Evolutionary conservation across 2,329 filamentous ascomycete species (phyloP).

Genomic region (Leptoxyphium fumago): DNA sequence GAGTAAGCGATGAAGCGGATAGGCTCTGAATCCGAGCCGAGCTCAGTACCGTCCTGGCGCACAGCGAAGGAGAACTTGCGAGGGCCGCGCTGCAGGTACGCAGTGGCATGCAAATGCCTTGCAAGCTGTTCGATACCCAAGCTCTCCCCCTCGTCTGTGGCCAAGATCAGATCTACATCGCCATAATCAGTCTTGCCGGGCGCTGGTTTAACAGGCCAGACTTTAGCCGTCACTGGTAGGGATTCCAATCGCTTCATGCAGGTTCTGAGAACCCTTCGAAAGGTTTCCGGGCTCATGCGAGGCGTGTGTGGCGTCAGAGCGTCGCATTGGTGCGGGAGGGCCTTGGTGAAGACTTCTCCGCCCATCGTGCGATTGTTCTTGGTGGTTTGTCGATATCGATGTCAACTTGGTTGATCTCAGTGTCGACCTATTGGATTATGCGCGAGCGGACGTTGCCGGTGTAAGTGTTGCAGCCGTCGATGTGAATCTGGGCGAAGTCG

Average conservation of each 20-base stretch:
- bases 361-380: slow-evolving; percentile 39
- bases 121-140: slow-evolving; percentile 21
- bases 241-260: slow-evolving; percentile 33
- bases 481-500: too few relatives aligned
- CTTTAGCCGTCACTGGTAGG: slow-evolving; percentile 35
- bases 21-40: neutral
- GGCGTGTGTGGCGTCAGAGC: slow-evolving; percentile 39
- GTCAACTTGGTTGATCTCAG: too few relatives aligned
- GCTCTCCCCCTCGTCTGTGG: slow-evolving; percentile 5
- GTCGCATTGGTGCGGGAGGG: slow-evolving; percentile 23
- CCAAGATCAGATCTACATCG: slow-evolving; percentile 58
- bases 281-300: slow-evolving; percentile 47
- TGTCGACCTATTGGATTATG: too few relatives aligned
- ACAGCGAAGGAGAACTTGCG: slow-evolving; percentile 12
- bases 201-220: slow-evolving; percentile 50
- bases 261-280: slow-evolving; percentile 34
- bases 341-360: slow-evolving; percentile 42
- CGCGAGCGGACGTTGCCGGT: too few relatives aligned
- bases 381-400: too few relatives aligned
- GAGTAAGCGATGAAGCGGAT: slow-evolving; percentile 6
- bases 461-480: too few relatives aligned
- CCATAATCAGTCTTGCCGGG: slow-evolving; percentile 55
- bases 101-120: slow-evolving; percentile 31
- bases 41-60: slow-evolving; percentile 5
- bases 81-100: slow-evolving; percentile 8